phyloP scores from a whole-genome alignment of 1,284 basidiomycete species.

The Coniferiporia sulphurascens region DNA sequence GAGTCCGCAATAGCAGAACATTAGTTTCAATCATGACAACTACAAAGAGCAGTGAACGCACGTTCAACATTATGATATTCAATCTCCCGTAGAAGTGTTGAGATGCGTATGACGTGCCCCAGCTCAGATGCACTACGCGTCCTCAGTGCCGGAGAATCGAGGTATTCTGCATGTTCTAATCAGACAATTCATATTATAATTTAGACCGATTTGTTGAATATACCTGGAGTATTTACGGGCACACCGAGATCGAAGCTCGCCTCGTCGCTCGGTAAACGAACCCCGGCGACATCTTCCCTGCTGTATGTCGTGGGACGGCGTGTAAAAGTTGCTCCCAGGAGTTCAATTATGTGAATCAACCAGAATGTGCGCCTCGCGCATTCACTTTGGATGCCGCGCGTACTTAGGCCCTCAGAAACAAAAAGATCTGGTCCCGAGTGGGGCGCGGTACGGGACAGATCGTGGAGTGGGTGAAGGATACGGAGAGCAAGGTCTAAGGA shows the following conservation, averaged over 20 bases:
- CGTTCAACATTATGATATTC: conserved; percentile 22
- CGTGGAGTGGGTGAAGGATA: conserved; percentile 59
- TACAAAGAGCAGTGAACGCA: conserved; percentile 20
- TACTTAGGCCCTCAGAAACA: conserved; percentile 51
- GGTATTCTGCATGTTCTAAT: conserved; percentile 45
- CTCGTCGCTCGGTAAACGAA: conserved; percentile 71
- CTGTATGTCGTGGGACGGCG: conserved; percentile 44
- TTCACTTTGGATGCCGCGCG: conserved; percentile 61
- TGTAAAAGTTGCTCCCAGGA: conserved; percentile 41
- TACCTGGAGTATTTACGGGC: conserved; percentile 58
- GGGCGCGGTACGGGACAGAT: conserved; percentile 23
- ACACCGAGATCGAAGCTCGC: conserved; percentile 67
- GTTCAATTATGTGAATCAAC: conserved; percentile 53
- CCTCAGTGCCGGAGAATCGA: conserved; percentile 54
- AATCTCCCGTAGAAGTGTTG: conserved; percentile 56
- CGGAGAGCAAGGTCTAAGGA: conserved; percentile 44
- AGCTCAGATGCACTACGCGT: conserved; percentile 62
- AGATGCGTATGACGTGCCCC: conserved; percentile 63
- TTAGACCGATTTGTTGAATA: conserved; percentile 24
- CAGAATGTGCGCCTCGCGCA: conserved; percentile 72
- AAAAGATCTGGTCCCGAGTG: conserved; percentile 43
- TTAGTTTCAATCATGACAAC: background rate
- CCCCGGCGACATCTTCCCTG: conserved; percentile 46
- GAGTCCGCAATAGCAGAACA: background rate
- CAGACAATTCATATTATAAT: background rate